Base-by-base conservation (phyloP, 257 asterid species). In the Solanum boliviense region DNA sequence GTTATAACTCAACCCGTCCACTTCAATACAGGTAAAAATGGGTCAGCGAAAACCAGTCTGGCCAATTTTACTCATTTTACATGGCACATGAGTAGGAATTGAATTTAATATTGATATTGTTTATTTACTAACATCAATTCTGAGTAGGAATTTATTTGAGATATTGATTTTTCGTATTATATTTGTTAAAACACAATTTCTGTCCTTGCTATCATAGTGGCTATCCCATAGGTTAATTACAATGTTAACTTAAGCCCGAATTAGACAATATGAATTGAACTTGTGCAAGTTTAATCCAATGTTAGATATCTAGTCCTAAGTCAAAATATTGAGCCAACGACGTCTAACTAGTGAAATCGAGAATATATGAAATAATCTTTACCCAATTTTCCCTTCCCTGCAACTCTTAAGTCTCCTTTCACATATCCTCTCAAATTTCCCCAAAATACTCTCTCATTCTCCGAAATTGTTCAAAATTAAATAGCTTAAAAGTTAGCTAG, bases 401-500 rank as follows among this genome's bases (percentile, higher is more conserved):
- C 38, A 31, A 71, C n/a, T 71, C 36, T 16, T 7, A 34, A 71
- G 13, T 31, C n/a, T 72, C 25, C 34, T 7, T 83, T 18, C 56
- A 34, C 72, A 18, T 18, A 58, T 52, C 25, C 89, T 46, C 41
- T 60, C 35, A 9, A 86, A 20, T 36, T 34, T 60, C 23, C 36
- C 11, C 36, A 12, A 21, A 58, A 25, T 52, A 29, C 52, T n/a
- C 9, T 71, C 31, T 34, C 29, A 9, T 1, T 25, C 46, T 58
- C 25, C 52, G 56, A 44, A 44, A 11, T n/a, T 18, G 12, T 72
- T 72, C 44, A 72, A 67, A 70, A 73, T 29, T 60, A 71, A 84
- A 94, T 95, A 96, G 92, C 94, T 73, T 92, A 65, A n/a, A 65
- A 89, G 13, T 9, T 76, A 21, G 35, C 75, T 71, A 71, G n/a